phyloP scores from a whole-genome alignment of 306 rosid species.

The Crotalaria pallida region DNA sequence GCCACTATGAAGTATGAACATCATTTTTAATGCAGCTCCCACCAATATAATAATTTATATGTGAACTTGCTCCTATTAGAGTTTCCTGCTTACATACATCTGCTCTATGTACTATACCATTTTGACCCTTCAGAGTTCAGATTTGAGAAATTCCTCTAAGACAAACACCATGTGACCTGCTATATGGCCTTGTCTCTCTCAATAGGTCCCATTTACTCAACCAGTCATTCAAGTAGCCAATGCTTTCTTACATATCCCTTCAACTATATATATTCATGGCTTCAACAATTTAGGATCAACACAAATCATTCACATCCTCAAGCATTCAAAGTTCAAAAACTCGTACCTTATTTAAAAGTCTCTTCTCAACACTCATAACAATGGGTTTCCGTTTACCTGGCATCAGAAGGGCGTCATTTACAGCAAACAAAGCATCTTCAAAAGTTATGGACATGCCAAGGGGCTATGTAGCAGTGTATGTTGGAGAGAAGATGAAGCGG shows the following conservation, averaged over 20 bases:
- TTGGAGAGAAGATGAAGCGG: neutral
- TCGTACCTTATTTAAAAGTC: neutral
- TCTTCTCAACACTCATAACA: neutral
- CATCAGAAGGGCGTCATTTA: neutral
- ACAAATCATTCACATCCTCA: neutral
- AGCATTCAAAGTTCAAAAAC: neutral
- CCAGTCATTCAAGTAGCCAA: neutral
- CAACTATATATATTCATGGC: slow-evolving; percentile 27
- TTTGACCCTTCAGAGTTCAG: no score
- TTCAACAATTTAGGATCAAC: neutral
- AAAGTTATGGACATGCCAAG: slow-evolving; percentile 24
- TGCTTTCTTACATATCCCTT: neutral
- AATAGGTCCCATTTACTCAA: neutral
- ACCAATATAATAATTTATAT: no score
- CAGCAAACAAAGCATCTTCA: neutral
- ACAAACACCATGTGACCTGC: slow-evolving; percentile 30
- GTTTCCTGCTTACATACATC: no score
- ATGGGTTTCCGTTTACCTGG: slow-evolving; percentile 19
- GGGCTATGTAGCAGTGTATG: slow-evolving; percentile 10
- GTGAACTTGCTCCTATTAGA: no score
- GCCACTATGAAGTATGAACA: neutral
- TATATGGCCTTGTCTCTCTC: slow-evolving; percentile 15
- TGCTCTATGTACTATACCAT: no score
- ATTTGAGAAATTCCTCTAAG: no score
- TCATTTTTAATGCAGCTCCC: neutral